phyloP scores from a whole-genome alignment of 352 stramenopile species.

The Phytopythium mirpurense region DNA sequence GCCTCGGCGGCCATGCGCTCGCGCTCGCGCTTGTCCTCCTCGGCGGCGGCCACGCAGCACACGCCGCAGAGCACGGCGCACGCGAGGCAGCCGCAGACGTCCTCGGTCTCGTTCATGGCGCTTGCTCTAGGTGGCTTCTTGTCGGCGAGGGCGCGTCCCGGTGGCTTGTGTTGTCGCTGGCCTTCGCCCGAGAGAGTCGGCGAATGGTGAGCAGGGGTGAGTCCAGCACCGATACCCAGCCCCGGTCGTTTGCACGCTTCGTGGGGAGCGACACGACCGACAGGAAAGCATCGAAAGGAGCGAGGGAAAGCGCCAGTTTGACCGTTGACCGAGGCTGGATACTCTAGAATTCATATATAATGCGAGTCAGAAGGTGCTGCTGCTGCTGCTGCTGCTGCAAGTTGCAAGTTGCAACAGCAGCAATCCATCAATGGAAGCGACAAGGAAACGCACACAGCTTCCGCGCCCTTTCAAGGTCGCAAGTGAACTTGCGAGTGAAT shows the following conservation, averaged over 20 bases:
- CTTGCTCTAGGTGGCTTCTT: neutral
- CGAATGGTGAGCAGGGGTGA: neutral
- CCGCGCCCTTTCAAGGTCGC: too few species aligned
- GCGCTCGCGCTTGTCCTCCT: constrained; percentile 78
- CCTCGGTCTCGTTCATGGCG: constrained; percentile 71
- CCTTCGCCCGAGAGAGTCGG: neutral
- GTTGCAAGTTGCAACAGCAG: too few species aligned
- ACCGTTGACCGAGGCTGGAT: neutral
- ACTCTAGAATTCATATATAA: too few species aligned
- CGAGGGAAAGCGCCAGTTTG: neutral
- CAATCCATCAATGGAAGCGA: too few species aligned
- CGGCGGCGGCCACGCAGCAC: constrained; percentile 67
- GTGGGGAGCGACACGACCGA: neutral
- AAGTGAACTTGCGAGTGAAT: too few species aligned
- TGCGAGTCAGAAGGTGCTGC: too few species aligned
- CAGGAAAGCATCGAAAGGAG: neutral
- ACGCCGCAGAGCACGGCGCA: constrained; percentile 69
- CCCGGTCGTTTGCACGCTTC: too few species aligned
- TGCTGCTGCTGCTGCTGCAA: too few species aligned
- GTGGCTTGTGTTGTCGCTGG: neutral
- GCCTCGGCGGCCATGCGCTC: constrained; percentile 39
- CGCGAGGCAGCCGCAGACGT: constrained; percentile 70
- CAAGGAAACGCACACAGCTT: too few species aligned
- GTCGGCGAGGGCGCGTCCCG: neutral
- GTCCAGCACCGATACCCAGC: too few species aligned